Evolutionary conservation across 1,284 basidiomycete species (phyloP).

Genomic region (Cutaneotrichosporon sp.): DNA sequence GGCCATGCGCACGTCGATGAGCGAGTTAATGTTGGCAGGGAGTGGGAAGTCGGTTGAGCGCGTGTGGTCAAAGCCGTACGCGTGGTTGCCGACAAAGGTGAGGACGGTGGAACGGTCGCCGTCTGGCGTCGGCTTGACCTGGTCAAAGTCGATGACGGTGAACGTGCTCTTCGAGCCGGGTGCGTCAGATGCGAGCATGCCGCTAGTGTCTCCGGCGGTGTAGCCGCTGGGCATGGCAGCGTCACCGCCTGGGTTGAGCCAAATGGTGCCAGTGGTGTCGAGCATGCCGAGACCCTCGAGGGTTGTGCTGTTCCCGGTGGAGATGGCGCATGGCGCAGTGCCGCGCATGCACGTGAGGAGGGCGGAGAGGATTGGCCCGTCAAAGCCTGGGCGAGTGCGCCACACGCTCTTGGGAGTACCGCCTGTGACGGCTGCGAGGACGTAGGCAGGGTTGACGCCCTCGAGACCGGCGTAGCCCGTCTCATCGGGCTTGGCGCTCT

Average conservation of each 20-base stretch:
- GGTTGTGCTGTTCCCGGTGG: slow-evolving; percentile 16
- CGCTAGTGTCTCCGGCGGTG: slow-evolving; percentile 12
- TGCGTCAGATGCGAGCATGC: slow-evolving; percentile 15
- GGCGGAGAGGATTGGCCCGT: slow-evolving; percentile 16
- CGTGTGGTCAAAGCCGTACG: slow-evolving; percentile 23
- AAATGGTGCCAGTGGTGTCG: slow-evolving; percentile 14
- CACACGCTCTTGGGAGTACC: slow-evolving; percentile 17
- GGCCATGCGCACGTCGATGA: slow-evolving; percentile 1
- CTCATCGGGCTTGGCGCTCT: neutral
- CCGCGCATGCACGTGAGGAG: slow-evolving; percentile 25
- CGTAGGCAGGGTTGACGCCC: slow-evolving; percentile 20
- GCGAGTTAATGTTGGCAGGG: slow-evolving; percentile 2
- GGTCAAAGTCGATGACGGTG: slow-evolving; percentile 27
- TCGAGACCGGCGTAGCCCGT: slow-evolving; percentile 20
- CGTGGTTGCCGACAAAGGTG: slow-evolving; percentile 24
- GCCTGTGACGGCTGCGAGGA: slow-evolving; percentile 25
- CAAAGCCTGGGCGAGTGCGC: slow-evolving; percentile 14
- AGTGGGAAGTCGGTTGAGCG: slow-evolving; percentile 13
- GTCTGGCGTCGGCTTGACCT: slow-evolving; percentile 13
- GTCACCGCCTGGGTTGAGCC: slow-evolving; percentile 20
- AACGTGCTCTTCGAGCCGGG: slow-evolving; percentile 18
- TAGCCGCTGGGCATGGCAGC: slow-evolving; percentile 6
- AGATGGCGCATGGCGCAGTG: slow-evolving; percentile 20
- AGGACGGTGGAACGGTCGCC: slow-evolving; percentile 16
- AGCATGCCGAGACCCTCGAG: slow-evolving; percentile 22